A percentile compares a stretch with the other conserved stretches of the same genome.
Conservation (phyloP, 805 yeast genomes). For the Metschnikowia sp. region DNA sequence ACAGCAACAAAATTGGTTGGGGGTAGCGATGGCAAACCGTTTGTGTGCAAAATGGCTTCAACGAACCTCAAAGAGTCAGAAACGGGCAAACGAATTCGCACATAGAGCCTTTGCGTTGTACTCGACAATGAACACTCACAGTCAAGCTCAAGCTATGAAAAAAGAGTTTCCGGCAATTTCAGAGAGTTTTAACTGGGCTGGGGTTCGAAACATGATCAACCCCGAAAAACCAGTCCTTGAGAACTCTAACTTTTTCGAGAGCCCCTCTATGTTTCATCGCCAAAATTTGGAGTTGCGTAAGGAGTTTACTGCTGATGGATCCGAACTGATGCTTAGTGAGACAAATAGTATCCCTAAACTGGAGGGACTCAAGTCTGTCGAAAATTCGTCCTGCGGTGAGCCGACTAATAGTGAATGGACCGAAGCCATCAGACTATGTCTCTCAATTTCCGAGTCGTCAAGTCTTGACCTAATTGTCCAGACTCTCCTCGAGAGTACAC, state of each 20-base stretch:
- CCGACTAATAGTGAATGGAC: constrained; percentile 20
- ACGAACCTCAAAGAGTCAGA: constrained; percentile 20
- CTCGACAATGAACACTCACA: constrained; percentile 25
- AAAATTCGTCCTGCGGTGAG: background rate
- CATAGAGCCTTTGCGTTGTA: constrained; percentile 35
- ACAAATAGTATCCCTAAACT: constrained; percentile 2
- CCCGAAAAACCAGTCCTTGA: constrained; percentile 3
- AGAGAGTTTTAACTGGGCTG: constrained; percentile 31
- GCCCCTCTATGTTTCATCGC: background rate
- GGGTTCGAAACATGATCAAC: constrained; percentile 18
- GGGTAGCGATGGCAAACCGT: constrained; percentile 39
- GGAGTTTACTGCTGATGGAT: background rate
- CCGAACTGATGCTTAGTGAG: constrained; percentile 1
- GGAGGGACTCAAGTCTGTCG: constrained; percentile 2
- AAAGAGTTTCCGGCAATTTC: constrained; percentile 27
- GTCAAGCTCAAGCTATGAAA: constrained; percentile 23
- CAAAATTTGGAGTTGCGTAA: background rate
- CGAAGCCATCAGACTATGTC: constrained; percentile 43
- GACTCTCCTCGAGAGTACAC: constrained; percentile 37
- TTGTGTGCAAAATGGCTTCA: constrained; percentile 43
- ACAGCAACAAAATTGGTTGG: constrained; percentile 28
- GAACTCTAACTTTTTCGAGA: constrained; percentile 8
- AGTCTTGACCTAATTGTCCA: constrained; percentile 34
- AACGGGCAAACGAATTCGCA: constrained; percentile 34
- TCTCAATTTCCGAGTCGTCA: constrained; percentile 48